These are phyloP conservation scores for Conidiobolus incongruus DNA, from an alignment of 371 early-diverging fungal species.

Conservation along the genomic window DNA sequence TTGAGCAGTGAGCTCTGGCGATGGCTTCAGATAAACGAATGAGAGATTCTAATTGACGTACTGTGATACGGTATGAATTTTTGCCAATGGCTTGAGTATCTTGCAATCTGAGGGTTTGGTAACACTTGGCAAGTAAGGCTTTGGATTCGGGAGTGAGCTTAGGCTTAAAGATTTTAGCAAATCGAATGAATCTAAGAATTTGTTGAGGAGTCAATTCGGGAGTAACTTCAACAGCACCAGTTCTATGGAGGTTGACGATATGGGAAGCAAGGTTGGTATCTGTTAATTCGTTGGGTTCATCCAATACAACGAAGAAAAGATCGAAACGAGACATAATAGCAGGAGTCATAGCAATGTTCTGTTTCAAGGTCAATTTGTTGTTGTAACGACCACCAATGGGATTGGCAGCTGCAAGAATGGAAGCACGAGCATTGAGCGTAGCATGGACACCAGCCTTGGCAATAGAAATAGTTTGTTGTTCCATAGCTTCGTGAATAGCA, in stretches of 20 bases:
- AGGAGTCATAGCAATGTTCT: conserved; percentile 94
- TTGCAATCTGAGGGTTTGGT: conserved; percentile 74
- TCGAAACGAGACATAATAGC: conserved; percentile 99
- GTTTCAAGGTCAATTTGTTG: conserved; percentile 72
- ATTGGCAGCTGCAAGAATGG: conserved; percentile 97
- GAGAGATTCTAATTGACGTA: conserved; percentile 95
- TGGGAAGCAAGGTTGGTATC: conserved; percentile 88
- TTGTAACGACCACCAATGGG: conserved; percentile 96
- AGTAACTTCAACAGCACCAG: conserved; percentile 36
- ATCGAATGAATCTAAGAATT: conserved; percentile 68
- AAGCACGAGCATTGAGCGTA: conserved; percentile 95
- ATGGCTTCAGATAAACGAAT: conserved; percentile 94
- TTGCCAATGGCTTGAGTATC: conserved; percentile 52
- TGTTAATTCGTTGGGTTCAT: conserved; percentile 79
- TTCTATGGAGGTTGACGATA: conserved; percentile 81
- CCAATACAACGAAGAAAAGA: conserved; percentile 96
- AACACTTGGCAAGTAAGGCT: conserved; percentile 58
- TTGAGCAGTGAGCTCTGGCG: conserved; percentile 75
- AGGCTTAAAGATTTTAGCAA: conserved; percentile 74
- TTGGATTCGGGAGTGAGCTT: conserved; percentile 64
- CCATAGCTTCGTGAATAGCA: too few species aligned
- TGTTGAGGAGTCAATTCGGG: conserved; percentile 56
- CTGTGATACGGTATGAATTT: conserved; percentile 92
- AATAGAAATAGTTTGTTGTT: conserved; percentile 98
- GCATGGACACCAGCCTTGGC: conserved; percentile 99